Percentiles rank a stretch among this genome's conserved stretches.
Conservation (phyloP, 345 rosid species). For the Dipteronia sinensis region DNA sequence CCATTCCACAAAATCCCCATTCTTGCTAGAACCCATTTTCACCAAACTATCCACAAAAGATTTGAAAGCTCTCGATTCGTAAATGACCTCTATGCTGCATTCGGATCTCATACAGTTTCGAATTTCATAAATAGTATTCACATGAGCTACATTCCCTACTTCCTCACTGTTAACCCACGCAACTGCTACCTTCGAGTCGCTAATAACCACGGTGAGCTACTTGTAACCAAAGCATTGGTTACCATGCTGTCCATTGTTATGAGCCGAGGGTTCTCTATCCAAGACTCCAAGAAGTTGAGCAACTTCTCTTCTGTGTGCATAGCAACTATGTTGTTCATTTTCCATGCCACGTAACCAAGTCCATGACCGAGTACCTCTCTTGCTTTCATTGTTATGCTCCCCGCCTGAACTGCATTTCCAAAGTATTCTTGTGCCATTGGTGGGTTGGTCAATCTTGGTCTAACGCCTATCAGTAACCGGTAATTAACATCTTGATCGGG, state of each 20-base stretch:
- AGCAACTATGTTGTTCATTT: constrained; percentile 15
- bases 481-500: neutral
- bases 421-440: constrained; percentile 16
- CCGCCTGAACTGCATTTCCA: constrained; percentile 17
- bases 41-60: too few relatives aligned
- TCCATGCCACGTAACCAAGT: constrained; percentile 30
- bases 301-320: constrained; percentile 30
- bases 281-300: constrained; percentile 13
- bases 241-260: neutral
- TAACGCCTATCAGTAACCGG: neutral
- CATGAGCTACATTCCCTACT: too few relatives aligned
- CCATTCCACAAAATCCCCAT: too few relatives aligned
- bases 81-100: too few relatives aligned
- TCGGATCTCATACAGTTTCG: too few relatives aligned
- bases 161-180: too few relatives aligned
- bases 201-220: constrained; percentile 40
- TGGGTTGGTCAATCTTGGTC: constrained; percentile 14
- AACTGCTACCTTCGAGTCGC: too few relatives aligned
- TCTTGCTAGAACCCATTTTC: too few relatives aligned
- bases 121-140: too few relatives aligned
- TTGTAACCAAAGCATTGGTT: constrained; percentile 1
- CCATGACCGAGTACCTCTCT: constrained; percentile 18
- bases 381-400: neutral
- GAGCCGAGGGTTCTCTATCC: constrained; percentile 31
- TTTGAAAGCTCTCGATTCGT: too few relatives aligned